Conservation (phyloP, 805 yeast genomes). For the Kodamaea fukazawae region DNA sequence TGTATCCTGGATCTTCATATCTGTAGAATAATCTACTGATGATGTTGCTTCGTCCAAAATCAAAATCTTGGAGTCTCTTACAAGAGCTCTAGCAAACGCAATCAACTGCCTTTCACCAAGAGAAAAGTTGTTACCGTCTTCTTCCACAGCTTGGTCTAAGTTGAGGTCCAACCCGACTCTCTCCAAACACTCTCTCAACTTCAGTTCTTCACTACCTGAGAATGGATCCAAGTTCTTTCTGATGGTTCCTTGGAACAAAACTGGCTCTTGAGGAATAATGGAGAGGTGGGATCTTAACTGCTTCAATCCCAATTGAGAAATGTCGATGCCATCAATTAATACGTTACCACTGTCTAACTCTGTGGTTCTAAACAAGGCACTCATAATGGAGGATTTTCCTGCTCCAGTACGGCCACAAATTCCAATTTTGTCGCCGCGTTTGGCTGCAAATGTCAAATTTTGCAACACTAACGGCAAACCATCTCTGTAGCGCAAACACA, state of each 20-base stretch:
- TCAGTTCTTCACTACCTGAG: conserved; percentile 44
- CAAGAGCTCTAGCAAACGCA: conserved; percentile 79
- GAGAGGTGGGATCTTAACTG: conserved; percentile 56
- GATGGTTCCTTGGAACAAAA: conserved; percentile 56
- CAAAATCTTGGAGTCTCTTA: conserved; percentile 68
- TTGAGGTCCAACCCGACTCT: conserved; percentile 53
- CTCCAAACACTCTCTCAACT: conserved; percentile 56
- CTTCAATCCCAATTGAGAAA: conserved; percentile 48
- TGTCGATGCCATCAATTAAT: conserved; percentile 56
- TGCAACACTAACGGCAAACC: conserved; percentile 59
- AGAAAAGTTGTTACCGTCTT: conserved; percentile 70
- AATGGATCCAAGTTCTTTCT: conserved; percentile 65
- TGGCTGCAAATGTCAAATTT: conserved; percentile 40
- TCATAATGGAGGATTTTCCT: conserved; percentile 69
- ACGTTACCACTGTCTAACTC: conserved; percentile 51
- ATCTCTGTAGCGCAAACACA: conserved; percentile 54
- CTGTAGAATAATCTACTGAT: conserved; percentile 83
- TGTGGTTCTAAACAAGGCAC: conserved; percentile 55
- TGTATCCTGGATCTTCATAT: conserved; percentile 61
- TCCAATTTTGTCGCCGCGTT: conserved; percentile 68
- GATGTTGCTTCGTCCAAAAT: conserved; percentile 84
- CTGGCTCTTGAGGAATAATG: conserved; percentile 73
- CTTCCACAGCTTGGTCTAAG: conserved; percentile 49
- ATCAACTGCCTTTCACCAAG: conserved; percentile 76
- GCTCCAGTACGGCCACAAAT: conserved; percentile 92